Conservation (phyloP, 2,329 filamentous ascomycete species). For the Microdochium bolleyi region DNA sequence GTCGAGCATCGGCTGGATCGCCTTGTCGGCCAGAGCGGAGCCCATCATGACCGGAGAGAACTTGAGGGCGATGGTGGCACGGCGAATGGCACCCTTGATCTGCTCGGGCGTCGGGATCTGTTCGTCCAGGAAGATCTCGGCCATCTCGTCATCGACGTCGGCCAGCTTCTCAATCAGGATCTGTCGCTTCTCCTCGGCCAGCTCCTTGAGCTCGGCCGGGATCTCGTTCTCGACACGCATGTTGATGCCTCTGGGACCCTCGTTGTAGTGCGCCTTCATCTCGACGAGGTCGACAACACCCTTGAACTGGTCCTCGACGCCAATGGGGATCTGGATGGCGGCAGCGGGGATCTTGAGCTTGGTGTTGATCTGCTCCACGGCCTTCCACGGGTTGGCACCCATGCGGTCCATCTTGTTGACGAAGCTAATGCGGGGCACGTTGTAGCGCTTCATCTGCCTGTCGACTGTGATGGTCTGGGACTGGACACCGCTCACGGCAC, state of each 20-base stretch:
- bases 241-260: constrained; percentile 72
- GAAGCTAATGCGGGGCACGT: constrained; percentile 90
- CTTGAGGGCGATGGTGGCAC: constrained; percentile 80
- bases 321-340: constrained; percentile 91
- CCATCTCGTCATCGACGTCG: constrained; percentile 96
- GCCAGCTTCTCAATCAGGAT: constrained; percentile 90
- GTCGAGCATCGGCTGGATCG: constrained; percentile 92
- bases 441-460: constrained; percentile 97
- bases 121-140: constrained; percentile 89
- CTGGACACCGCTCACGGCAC: constrained; percentile 94
- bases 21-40: constrained; percentile 89
- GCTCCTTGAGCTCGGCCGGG: constrained; percentile 66
- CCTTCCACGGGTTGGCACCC: constrained; percentile 97
- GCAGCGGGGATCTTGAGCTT: constrained; percentile 92
- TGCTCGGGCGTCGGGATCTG: constrained; percentile 68
- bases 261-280: constrained; percentile 91
- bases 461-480: constrained; percentile 98
- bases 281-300: constrained; percentile 88
- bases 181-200: constrained; percentile 75
- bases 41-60: constrained; percentile 97
- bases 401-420: constrained; percentile 99
- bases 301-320: constrained; percentile 81
- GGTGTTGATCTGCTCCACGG: constrained; percentile 92
- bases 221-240: constrained; percentile 73
- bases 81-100: constrained; percentile 86